A percentile compares a stretch with the other conserved stretches of the same genome.
These are phyloP conservation scores for Teratosphaeria viscida DNA, from an alignment of 2,329 filamentous ascomycete genomes.

Conservation along the genomic window DNA sequence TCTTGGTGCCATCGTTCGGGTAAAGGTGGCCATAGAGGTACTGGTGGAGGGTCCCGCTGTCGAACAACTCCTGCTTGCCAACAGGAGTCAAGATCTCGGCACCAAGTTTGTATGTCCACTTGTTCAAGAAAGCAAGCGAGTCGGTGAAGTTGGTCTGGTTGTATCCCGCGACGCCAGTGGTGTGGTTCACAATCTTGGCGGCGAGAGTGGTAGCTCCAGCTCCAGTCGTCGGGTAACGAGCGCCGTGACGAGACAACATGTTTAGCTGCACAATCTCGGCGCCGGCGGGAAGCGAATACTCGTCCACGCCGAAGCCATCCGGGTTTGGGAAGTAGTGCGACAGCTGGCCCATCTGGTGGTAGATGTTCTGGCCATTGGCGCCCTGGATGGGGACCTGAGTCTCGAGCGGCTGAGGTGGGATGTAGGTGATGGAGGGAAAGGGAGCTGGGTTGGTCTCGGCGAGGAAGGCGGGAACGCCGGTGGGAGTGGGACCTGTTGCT, in stretches of 20 bases:
- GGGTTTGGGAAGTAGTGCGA: slow-evolving; percentile 61
- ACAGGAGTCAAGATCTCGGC: slow-evolving; percentile 61
- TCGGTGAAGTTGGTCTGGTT: slow-evolving; percentile 48
- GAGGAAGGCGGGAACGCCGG: slow-evolving; percentile 58
- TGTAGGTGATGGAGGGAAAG: slow-evolving; percentile 50
- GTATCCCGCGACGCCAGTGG: slow-evolving; percentile 17
- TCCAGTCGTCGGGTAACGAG: slow-evolving; percentile 58
- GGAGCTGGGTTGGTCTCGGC: slow-evolving; percentile 60
- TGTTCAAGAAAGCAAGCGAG: slow-evolving; percentile 53
- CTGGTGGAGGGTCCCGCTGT: slow-evolving; percentile 59
- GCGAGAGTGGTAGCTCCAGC: slow-evolving; percentile 48
- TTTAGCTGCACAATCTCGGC: slow-evolving; percentile 60
- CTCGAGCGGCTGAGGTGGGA: slow-evolving; percentile 60
- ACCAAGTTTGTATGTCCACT: slow-evolving; percentile 60
- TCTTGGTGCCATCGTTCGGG: slow-evolving; percentile 56
- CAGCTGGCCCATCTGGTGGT: slow-evolving; percentile 58
- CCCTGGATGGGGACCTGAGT: slow-evolving; percentile 59
- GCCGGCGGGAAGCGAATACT: slow-evolving; percentile 56
- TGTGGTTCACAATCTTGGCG: slow-evolving; percentile 46
- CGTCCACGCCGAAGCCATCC: slow-evolving; percentile 59
- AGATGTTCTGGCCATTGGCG: slow-evolving; percentile 52
- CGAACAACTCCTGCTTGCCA: slow-evolving; percentile 56
- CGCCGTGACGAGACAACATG: slow-evolving; percentile 64
- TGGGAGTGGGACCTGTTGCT: slow-evolving; percentile 53
- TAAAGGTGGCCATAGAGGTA: slow-evolving; percentile 65